phyloP scores from a whole-genome alignment of 345 rosid genomes.

The Orychophragmus violaceus region DNA sequence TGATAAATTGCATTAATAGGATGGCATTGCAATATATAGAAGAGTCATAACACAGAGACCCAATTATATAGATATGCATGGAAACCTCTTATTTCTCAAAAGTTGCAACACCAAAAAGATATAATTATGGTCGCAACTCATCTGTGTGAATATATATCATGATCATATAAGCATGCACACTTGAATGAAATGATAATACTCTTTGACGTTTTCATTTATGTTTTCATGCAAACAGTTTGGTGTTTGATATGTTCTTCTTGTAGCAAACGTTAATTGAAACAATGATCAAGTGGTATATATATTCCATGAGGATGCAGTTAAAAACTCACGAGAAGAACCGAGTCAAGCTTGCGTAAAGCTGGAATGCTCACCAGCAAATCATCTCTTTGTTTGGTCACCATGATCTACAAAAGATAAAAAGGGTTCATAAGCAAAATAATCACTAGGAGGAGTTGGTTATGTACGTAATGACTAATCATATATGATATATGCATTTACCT shows the following conservation, averaged over 20 bases:
- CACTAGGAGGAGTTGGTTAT: background rate
- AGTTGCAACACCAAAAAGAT: too few relatives aligned
- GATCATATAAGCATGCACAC: background rate
- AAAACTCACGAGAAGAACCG: constrained; percentile 63
- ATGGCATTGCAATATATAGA: too few relatives aligned
- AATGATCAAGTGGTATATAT: background rate
- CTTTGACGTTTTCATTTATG: background rate
- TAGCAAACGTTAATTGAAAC: background rate
- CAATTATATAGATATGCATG: too few relatives aligned
- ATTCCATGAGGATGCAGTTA: background rate
- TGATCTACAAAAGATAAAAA: constrained; percentile 41
- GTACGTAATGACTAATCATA: background rate
- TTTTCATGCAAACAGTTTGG: background rate
- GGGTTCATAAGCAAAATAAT: background rate
- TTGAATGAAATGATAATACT: background rate
- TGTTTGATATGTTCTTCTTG: background rate
- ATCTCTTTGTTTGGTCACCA: constrained; percentile 81
- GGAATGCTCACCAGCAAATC: constrained; percentile 76
- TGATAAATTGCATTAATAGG: background rate
- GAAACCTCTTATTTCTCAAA: too few relatives aligned
- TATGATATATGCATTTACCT: constrained; percentile 36
- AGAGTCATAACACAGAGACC: too few relatives aligned
- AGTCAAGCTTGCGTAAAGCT: constrained; percentile 77
- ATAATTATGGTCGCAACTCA: too few relatives aligned
- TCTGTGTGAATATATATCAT: background rate